Percentiles rank a stretch among this genome's conserved stretches.
Conservation (phyloP, 257 asterid species). For the Solanum chilense region DNA sequence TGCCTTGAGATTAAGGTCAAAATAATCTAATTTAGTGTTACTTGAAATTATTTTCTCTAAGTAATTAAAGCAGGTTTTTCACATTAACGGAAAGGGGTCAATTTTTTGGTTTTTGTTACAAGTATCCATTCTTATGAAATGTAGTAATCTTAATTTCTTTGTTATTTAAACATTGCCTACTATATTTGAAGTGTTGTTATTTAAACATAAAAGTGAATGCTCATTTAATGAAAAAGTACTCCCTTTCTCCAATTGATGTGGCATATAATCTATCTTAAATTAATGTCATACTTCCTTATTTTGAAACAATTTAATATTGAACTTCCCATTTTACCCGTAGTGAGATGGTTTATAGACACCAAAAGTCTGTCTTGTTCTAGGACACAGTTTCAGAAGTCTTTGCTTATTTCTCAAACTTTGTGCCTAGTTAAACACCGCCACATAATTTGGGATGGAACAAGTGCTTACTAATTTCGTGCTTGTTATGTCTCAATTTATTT, state of each 20-base stretch:
- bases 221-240: not conserved
- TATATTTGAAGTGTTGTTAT: not conserved
- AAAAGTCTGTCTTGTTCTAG: not conserved
- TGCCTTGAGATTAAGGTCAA: not conserved
- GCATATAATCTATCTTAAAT: not conserved
- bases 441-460: not conserved
- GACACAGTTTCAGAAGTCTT: not conserved
- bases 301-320: not conserved
- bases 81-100: not conserved
- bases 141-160: not conserved
- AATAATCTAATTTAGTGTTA: not conserved
- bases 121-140: not conserved
- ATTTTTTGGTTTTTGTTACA: not conserved
- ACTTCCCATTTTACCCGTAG: not conserved
- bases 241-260: not conserved
- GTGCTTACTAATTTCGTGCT: not conserved
- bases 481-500: not conserved
- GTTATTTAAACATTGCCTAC: not conserved
- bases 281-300: not conserved
- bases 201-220: not conserved
- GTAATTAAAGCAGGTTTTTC: not conserved
- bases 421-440: not conserved
- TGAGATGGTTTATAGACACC: not conserved
- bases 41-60: not conserved
- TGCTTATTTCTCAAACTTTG: not conserved